These are phyloP conservation scores for Amaranthus hypochondriacus DNA, from an alignment of 148 eudicot species.

Conservation along the genomic window DNA sequence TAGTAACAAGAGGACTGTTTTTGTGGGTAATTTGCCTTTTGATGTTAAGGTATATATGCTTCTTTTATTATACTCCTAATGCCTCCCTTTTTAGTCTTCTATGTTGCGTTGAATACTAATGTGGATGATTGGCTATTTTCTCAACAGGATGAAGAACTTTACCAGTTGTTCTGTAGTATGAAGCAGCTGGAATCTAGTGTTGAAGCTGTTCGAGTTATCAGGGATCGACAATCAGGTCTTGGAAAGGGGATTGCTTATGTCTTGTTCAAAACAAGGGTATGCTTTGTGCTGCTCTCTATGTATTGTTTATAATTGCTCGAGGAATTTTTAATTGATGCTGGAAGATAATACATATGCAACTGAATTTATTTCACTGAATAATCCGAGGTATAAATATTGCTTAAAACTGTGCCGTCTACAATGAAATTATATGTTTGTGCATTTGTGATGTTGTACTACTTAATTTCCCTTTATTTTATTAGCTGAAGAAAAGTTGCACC, in stretches of 20 bases:
- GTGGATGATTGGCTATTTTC: conserved; percentile 3
- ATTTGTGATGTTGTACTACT: neutral
- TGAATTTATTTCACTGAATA: neutral
- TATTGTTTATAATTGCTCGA: neutral
- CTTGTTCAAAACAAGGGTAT: conserved; percentile 86
- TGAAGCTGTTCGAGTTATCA: conserved; percentile 81
- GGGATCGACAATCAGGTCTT: conserved; percentile 70
- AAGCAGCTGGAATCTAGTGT: conserved; percentile 57
- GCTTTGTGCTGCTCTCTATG: conserved; percentile 9
- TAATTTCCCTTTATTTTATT: neutral
- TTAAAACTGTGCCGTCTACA: neutral
- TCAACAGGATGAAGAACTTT: conserved; percentile 78
- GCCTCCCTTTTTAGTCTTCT: neutral
- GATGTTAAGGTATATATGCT: conserved; percentile 74
- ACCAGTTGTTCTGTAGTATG: conserved; percentile 61
- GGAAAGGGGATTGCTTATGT: conserved; percentile 95
- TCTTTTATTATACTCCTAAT: neutral
- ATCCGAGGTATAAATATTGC: neutral
- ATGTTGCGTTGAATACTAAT: conserved; percentile 5
- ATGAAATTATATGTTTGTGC: neutral
- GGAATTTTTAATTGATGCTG: neutral
- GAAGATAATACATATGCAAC: neutral
- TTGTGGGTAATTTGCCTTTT: conserved; percentile 92
- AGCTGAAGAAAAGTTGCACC: neutral
- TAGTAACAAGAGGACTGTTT: conserved; percentile 74